These are phyloP conservation scores for Penicillium occitanis DNA, from an alignment of 2,329 filamentous ascomycete genomes.

Conservation along the genomic window DNA sequence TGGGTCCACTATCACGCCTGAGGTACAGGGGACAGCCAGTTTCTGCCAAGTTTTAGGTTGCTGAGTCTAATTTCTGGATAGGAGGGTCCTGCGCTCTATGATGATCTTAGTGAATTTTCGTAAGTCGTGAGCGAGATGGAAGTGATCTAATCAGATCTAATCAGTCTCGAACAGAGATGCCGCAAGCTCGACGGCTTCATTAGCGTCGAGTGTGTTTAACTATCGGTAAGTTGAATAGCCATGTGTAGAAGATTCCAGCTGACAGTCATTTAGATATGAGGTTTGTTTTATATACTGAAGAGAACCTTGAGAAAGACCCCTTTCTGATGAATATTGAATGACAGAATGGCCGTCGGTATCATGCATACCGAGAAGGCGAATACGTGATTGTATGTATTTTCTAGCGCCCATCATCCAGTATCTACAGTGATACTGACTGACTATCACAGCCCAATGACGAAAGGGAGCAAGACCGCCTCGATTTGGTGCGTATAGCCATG, in stretches of 20 bases:
- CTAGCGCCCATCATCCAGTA: not conserved
- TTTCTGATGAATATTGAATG: not conserved
- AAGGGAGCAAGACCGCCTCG: conserved; percentile 15
- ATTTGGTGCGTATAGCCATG: conserved; percentile 9
- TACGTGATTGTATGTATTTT: conserved; percentile 6
- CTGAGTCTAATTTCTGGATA: not conserved
- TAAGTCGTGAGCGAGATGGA: not conserved
- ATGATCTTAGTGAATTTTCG: not conserved
- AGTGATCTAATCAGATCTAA: not conserved
- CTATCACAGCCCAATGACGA: conserved; percentile 13
- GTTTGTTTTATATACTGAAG: not conserved
- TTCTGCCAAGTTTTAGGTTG: not conserved
- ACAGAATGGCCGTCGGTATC: conserved; percentile 17
- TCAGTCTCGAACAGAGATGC: not conserved
- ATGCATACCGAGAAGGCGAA: conserved; percentile 16
- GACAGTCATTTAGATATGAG: not conserved
- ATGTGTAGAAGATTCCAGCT: not conserved
- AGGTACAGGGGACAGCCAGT: not conserved
- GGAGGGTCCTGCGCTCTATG: not conserved
- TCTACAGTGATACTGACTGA: not conserved
- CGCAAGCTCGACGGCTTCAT: conserved; percentile 3
- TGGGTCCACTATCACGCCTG: not conserved
- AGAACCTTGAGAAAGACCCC: not conserved
- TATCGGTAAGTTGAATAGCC: not conserved
- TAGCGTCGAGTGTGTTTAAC: conserved; percentile 3